Conservation (phyloP, 129 eudicot genomes). For the Arctium lappa region DNA sequence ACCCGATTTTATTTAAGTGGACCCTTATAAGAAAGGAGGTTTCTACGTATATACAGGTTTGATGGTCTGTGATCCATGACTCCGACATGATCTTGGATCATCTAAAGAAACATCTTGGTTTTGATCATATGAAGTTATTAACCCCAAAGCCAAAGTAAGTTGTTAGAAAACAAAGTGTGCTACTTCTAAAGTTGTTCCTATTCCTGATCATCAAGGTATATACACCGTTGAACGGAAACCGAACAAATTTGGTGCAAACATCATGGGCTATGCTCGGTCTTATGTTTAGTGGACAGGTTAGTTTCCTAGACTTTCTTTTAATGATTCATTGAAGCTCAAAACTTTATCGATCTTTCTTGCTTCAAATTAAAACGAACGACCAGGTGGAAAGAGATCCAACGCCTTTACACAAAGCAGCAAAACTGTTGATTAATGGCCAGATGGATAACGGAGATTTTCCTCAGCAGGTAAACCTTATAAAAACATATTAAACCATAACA, state of each 20-base stretch:
- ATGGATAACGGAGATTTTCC: constrained; percentile 43
- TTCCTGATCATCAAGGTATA: constrained; percentile 16
- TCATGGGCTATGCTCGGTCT: constrained; percentile 74
- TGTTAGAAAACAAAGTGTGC: not conserved
- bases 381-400: constrained; percentile 28
- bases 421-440: constrained; percentile 34
- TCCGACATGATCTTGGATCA: not conserved
- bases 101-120: not conserved
- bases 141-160: not conserved
- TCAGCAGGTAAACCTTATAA: constrained; percentile 20
- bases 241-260: constrained; percentile 51
- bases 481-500: not conserved
- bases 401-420: constrained; percentile 40
- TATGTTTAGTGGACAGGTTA: constrained; percentile 48
- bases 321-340: not conserved
- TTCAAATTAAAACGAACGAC: not conserved
- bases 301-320: constrained; percentile 11
- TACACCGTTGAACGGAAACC: constrained; percentile 47
- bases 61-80: too few relatives aligned
- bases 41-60: too few relatives aligned
- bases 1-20: not conserved
- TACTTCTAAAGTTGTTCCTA: not conserved
- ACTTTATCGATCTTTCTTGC: not conserved
- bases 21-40: not conserved
- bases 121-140: not conserved